phyloP scores from a whole-genome alignment of 2,329 filamentous ascomycete genomes.

The Exophiala dermatitidis region DNA sequence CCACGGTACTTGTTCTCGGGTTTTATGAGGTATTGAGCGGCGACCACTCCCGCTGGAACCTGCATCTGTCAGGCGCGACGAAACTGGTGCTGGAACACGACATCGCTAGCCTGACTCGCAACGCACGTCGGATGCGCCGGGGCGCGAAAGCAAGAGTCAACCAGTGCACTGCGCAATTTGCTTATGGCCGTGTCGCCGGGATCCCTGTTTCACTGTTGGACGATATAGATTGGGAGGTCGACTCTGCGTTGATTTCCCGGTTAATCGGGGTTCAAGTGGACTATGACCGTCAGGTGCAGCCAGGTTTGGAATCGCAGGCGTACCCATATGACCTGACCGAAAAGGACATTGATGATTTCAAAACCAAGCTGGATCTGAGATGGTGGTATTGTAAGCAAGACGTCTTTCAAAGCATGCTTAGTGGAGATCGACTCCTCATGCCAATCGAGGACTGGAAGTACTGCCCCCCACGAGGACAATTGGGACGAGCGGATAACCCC shows the following conservation, averaged over 20 bases:
- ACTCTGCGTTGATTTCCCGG: slow-evolving; percentile 51
- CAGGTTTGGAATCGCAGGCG: slow-evolving; percentile 7
- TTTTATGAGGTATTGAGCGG: slow-evolving; percentile 95
- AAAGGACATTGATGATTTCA: slow-evolving; percentile 69
- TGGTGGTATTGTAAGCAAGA: slow-evolving; percentile 98
- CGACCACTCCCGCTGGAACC: slow-evolving; percentile 93
- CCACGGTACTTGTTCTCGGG: slow-evolving; percentile 74
- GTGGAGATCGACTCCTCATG: slow-evolving; percentile 78
- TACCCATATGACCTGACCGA: slow-evolving; percentile 32
- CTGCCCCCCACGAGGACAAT: slow-evolving; percentile 73
- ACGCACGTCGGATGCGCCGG: slow-evolving; percentile 60
- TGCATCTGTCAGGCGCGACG: slow-evolving; percentile 76
- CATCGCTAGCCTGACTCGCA: slow-evolving; percentile 63
- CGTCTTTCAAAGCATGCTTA: slow-evolving; percentile 80
- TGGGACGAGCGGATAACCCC: slow-evolving; percentile 69
- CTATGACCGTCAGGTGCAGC: slow-evolving; percentile 50
- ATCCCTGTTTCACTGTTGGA: slow-evolving; percentile 38
- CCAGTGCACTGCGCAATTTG: slow-evolving; percentile 30
- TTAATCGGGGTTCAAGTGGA: slow-evolving; percentile 52
- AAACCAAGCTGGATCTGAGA: slow-evolving; percentile 75
- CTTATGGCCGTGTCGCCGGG: slow-evolving; percentile 29
- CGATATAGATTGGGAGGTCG: slow-evolving; percentile 43
- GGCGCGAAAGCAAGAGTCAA: slow-evolving; percentile 35
- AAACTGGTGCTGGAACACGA: slow-evolving; percentile 71
- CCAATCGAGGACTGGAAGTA: slow-evolving; percentile 76